Evolutionary conservation across 768 basidiomycete species (phyloP), one percentile per base, ranked within the genome.

Genomic region (Calocera cornea): DNA sequence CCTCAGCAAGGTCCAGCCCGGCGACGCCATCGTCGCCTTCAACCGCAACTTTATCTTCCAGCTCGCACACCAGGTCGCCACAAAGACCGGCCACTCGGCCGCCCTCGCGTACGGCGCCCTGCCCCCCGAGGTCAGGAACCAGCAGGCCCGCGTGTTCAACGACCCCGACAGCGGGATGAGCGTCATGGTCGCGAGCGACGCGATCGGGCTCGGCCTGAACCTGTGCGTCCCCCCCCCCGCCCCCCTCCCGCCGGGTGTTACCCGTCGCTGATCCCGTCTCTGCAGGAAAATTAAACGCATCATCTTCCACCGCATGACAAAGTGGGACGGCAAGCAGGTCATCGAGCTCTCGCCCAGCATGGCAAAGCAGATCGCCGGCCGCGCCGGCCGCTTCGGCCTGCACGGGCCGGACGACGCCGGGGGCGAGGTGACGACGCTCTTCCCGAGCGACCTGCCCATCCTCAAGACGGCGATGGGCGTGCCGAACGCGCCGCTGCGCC

Each of bases 191-290:
- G 95, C 92, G 1, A 94, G 90, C 72, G 97, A 99, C 73, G 93
- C 94, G 0, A 87, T 97, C 64, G 94, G 97, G 1, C 95, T 99
- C 93, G 97, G 97, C 0, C 81, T 99, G 24, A 98, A 99, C 74
- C 77, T 99, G 97, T 97, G 75, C 49, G 89, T 79, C 2, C 22
- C 12, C 22, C 31, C 22, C 64, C 34, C 54, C 22, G 65, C 29
- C n/a, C n/a, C n/a, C n/a, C n/a, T n/a, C n/a, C n/a, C n/a, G n/a
- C n/a, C n/a, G n/a, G n/a, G n/a, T n/a, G n/a, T n/a, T 29, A 2
- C 31, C 41, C 29, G 38, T 34, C 19, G 38, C 47, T 68, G 38
- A 16, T n/a, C n/a, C n/a, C n/a, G n/a, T n/a, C n/a, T n/a, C n/a
- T n/a, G n/a, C n/a, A 98, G 95, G 38, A 94, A 92, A 81, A 97